Evolutionary conservation across 371 early-diverging fungal species (phyloP), one percentile per base, ranked within the genome.

Genomic region (Mortierella sp.): DNA sequence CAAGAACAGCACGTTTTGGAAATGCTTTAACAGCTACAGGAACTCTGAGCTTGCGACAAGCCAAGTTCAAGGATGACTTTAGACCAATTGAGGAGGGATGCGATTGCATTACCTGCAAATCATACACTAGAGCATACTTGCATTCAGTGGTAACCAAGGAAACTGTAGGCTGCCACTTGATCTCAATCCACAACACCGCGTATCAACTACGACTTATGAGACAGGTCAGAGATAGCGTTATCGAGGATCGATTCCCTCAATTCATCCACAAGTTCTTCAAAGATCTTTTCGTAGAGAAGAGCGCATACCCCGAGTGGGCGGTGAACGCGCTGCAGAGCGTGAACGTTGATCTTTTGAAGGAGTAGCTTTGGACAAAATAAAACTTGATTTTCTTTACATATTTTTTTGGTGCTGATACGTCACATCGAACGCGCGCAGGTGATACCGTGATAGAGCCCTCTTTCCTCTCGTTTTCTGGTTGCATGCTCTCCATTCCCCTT

Each of bases 1-100:
- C 99, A 12, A 89, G 99, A 61, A 98, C 98, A 19, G 98, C 98
- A 0, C 91, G 99, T 59, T 98, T 97, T 82, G 99, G 99, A 31
- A 95, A 93, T 75, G 96, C 94, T 6, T 88, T 98, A 57, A 93
- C 93, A 19, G 89, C 93, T 77, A 83, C 89, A 3, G 98, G 97
- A 15, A 89, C 94, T 53, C 71, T 97, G 53, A 78, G 89, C 15
- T 82, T 95, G 61, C 91, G 88, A 70, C 88, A 91, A 45, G 89
- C 87, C 23, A 86, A 87, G 72, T 92, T 84, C 80, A 86, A 86
- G 22, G 68, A 84, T 28, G 96, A 96, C 74, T 86, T 86, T 67
- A 83, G 84, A 26, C 96, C 96, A 0, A 94, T 96, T 60, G 95
- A 95, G 70, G 87, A 86, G 64, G 92, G 90, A 40, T 98, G 99